Conservation (phyloP, 2,329 filamentous ascomycete species). For the Scedosporium apiospermum region DNA sequence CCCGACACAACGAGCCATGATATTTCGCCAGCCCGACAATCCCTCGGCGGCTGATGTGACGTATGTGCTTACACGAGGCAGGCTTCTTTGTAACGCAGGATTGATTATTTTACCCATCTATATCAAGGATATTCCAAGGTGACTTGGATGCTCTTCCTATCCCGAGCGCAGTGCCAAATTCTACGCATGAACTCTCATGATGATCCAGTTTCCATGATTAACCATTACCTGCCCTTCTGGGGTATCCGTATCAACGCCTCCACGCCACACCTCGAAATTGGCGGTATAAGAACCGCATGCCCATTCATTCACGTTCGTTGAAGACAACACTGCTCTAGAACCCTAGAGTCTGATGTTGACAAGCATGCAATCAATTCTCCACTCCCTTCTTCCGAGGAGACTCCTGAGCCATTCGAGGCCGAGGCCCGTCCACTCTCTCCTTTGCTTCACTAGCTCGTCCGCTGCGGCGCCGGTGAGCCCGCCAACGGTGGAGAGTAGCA, state of each 20-base stretch:
- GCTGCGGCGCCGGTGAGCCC: slow-evolving; percentile 58
- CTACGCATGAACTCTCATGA: neutral
- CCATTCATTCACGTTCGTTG: neutral
- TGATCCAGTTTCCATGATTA: neutral
- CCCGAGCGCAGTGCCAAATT: neutral
- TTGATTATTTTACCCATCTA: neutral
- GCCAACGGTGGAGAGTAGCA: slow-evolving; percentile 60
- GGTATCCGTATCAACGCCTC: neutral
- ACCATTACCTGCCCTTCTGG: neutral
- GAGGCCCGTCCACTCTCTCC: slow-evolving; percentile 62
- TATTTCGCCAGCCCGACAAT: no score
- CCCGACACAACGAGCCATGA: neutral
- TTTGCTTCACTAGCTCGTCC: slow-evolving; percentile 46
- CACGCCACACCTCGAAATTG: neutral
- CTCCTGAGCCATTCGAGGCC: slow-evolving; percentile 81
- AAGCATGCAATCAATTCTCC: slow-evolving; percentile 86
- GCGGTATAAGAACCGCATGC: neutral
- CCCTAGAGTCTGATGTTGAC: slow-evolving; percentile 65
- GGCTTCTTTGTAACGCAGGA: neutral
- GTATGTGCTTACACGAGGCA: neutral
- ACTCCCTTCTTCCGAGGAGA: slow-evolving; percentile 72
- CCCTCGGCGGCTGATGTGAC: no score
- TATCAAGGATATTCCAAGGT: neutral
- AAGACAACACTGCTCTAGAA: neutral
- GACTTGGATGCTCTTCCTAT: neutral